phyloP scores from a whole-genome alignment of 208 protist species.

The Porcisia deanei region DNA sequence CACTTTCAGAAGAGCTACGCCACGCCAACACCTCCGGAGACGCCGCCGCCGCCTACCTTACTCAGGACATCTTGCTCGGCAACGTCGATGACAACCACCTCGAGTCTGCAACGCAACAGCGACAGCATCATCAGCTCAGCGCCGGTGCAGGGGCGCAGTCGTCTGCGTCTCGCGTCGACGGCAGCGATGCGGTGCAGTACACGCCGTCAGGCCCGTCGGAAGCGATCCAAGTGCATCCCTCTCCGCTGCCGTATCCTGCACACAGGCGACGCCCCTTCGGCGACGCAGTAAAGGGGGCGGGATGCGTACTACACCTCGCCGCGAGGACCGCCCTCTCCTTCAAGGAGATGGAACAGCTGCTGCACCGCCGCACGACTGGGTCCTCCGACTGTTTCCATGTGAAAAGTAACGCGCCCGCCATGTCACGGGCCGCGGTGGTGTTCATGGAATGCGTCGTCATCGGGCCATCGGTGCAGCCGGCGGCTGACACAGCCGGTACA shows the following conservation, averaged over 20 bases:
- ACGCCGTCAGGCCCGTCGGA: neutral
- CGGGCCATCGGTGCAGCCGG: neutral
- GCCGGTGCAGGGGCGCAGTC: neutral
- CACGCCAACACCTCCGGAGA: slow-evolving; percentile 6
- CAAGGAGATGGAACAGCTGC: slow-evolving; percentile 28
- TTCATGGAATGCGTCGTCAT: slow-evolving; percentile 63
- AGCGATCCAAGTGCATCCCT: neutral
- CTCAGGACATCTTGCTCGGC: slow-evolving; percentile 23
- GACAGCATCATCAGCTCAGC: neutral
- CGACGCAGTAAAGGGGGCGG: neutral
- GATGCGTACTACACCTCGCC: slow-evolving; percentile 29
- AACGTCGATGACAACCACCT: neutral
- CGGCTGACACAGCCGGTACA: neutral
- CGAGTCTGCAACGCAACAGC: neutral
- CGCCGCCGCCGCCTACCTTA: slow-evolving; percentile 26
- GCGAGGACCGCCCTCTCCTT: slow-evolving; percentile 19
- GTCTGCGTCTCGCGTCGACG: neutral
- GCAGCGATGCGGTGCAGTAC: neutral
- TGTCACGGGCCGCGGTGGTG: slow-evolving; percentile 47
- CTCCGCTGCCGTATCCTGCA: neutral
- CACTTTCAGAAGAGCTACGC: slow-evolving; percentile 13
- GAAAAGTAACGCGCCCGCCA: slow-evolving; percentile 50
- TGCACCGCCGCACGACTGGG: slow-evolving; percentile 24
- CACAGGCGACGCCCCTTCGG: neutral
- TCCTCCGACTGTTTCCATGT: slow-evolving; percentile 54